Conservation (phyloP, 495 filamentous ascomycete species). For the Niebla homalea region DNA sequence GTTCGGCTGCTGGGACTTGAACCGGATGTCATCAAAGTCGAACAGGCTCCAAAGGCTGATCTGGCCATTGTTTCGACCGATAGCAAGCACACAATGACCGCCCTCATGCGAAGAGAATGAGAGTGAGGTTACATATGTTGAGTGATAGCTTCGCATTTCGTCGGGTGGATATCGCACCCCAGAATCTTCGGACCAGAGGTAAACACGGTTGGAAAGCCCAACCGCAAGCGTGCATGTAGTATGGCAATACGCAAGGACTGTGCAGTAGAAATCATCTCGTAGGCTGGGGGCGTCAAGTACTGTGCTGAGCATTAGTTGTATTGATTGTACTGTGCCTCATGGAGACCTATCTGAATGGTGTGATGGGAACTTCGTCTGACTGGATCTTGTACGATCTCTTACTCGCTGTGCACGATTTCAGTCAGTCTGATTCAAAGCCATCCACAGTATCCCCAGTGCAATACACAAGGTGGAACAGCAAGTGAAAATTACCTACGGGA, state of each 20-base stretch:
- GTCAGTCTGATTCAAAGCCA: too few species aligned
- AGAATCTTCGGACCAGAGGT: slow-evolving; percentile 72
- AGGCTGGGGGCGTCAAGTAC: slow-evolving; percentile 81
- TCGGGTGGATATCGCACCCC: slow-evolving; percentile 36
- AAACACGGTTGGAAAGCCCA: slow-evolving; percentile 67
- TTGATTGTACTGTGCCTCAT: background rate
- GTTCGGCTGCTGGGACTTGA: slow-evolving; percentile 55
- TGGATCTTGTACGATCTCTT: slow-evolving; percentile 9
- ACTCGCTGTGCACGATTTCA: background rate
- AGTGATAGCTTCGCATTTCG: slow-evolving; percentile 22
- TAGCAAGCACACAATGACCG: slow-evolving; percentile 66
- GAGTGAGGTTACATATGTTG: slow-evolving; percentile 63
- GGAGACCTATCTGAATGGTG: slow-evolving; percentile 60
- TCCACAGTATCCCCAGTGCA: too few species aligned
- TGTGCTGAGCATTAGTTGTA: slow-evolving; percentile 14
- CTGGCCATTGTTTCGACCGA: slow-evolving; percentile 61
- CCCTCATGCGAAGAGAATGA: slow-evolving; percentile 78
- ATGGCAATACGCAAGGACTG: slow-evolving; percentile 71
- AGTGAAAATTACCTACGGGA: slow-evolving; percentile 31
- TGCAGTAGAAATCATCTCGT: slow-evolving; percentile 92
- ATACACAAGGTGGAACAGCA: background rate
- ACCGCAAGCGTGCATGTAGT: slow-evolving; percentile 67
- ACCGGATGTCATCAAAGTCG: slow-evolving; percentile 47
- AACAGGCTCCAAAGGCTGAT: slow-evolving; percentile 47
- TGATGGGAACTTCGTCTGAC: slow-evolving; percentile 39